phyloP scores from a whole-genome alignment of 2,329 filamentous ascomycete species.

The Nannizzia gypsea region DNA sequence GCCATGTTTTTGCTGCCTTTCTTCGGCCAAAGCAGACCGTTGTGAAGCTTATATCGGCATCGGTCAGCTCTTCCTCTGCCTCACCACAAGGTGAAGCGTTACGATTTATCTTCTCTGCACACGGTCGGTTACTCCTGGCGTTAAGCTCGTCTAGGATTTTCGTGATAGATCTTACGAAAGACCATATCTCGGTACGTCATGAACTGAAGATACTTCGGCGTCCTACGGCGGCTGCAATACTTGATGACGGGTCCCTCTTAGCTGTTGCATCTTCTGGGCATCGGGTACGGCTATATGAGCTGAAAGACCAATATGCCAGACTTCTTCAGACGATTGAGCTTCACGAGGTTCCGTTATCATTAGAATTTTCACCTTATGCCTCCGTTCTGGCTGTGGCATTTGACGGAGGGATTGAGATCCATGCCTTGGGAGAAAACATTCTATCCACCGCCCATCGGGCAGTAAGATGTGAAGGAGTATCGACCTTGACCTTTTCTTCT shows the following conservation, averaged over 20 bases:
- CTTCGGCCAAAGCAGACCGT: conserved; percentile 57
- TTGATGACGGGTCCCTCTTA: conserved; percentile 63
- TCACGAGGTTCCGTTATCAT: conserved; percentile 64
- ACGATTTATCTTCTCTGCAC: conserved; percentile 68
- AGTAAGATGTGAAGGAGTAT: conserved; percentile 67
- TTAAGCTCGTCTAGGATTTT: conserved; percentile 80
- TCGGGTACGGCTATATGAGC: conserved; percentile 75
- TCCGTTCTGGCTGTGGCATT: conserved; percentile 75
- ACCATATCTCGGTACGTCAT: conserved; percentile 53
- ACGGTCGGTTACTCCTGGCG: conserved; percentile 61
- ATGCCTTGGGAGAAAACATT: conserved; percentile 55
- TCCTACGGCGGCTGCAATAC: conserved; percentile 64
- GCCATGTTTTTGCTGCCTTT: conserved; percentile 67
- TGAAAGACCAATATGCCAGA: conserved; percentile 52
- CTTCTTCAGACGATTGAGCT: conserved; percentile 64
- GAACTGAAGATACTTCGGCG: conserved; percentile 70
- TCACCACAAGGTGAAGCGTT: conserved; percentile 76
- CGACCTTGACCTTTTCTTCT: conserved; percentile 61
- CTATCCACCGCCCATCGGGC: conserved; percentile 57
- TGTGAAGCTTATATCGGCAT: conserved; percentile 70
- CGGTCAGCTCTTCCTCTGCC: conserved; percentile 67
- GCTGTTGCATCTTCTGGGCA: conserved; percentile 72
- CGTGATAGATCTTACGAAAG: conserved; percentile 55
- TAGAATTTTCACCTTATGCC: conserved; percentile 70
- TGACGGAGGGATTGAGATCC: conserved; percentile 78